Evolutionary conservation across 179 eudicot species (phyloP), one percentile per base, ranked within the genome.

Genomic region (Actinidia arguta): DNA sequence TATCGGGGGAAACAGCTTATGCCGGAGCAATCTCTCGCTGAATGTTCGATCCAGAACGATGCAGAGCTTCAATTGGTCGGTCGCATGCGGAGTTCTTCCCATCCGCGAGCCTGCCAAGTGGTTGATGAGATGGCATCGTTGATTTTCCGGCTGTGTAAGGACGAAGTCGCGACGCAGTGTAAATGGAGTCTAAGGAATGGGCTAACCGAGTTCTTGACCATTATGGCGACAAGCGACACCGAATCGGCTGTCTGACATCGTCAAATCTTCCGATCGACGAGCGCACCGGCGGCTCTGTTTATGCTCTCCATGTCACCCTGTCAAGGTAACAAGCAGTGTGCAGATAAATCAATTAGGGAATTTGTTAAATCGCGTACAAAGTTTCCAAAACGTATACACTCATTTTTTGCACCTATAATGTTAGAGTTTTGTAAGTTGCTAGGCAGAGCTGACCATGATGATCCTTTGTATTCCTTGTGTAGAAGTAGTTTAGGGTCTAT

Each of bases 361-460:
- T 90, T 95, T 70, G 71, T 93, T 56, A 68, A 8, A 59, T 87
- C 83, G 4, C 76, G 83, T 17, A 82, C 82, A 52, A 73, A 47
- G 10, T 62, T 87, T 76, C 79, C 56, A 4, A 24, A 47, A 25
- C 20, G n/a, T 0, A 78, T 82, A 8, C 80, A 77, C 77, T 78
- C 76, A 1, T 85, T 79, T 48, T 91, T 84, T 78, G 92, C 91
- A 16, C 86, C 84, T 6, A 79, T 89, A 71, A 78, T 94, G 51
- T 86, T 94, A 88, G 94, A 92, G 75, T 91, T 96, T 62, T 96
- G 99, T 86, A 89, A 83, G 82, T 66, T 93, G 82, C 90, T 96
- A 17, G 83, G 76, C 75, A 76, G 68, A 73, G 61, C 82, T 24
- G 86, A 86, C 0, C 81, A 12, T 50, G 89, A 87, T 66, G 91